Base-by-base conservation (phyloP, 805 yeast genomes). In the Yamadazyma nakazawae region DNA sequence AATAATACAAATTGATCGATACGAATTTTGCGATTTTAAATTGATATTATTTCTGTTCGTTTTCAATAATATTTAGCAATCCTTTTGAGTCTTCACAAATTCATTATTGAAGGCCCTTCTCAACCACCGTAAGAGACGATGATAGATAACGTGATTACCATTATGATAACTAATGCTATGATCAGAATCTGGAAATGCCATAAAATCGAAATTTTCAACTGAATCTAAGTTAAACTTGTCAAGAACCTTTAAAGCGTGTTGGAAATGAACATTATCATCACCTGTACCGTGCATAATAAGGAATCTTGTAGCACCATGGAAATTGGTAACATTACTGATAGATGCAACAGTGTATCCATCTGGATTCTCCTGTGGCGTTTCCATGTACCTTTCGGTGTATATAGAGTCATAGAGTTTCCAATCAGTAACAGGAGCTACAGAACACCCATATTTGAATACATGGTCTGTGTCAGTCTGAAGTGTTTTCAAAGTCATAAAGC, bases 351-450 rank as follows among this genome's bases (percentile, higher is more conserved):
- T 56, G 62, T 92, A 92, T 0, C 92, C 94, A 1, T 68, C 67
- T 2, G 70, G 59, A 61, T 91, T 88, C 40, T 76, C 72, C 56
- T 76, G 74, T 1, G 97, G 97, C 1, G 82, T 76, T 53, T 87
- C 88, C 96, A 94, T 86, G 64, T 94, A 94, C 52, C 99, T 71
- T 68, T 94, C 99, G 0, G 98, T 92, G 66, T 94, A 92, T 14
- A 92, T 81, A 1, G 97, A 86, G 66, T 92, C 98, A 62, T 92
- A 94, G 45, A 87, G 76, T 45, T 80, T 68, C 97, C 97, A 94
- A 62, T 90, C 86, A 0, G 98, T 94, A 2, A 94, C 99, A 1
- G 99, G 99, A 0, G 99, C 99, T 19, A 94, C 98, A 0, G 98
- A 84, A 77, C 90, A 82, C 9, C 98, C 98, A 63, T 82, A 94